phyloP scores from a whole-genome alignment of 1,284 basidiomycete genomes.

The Anthracocystis setariae region DNA sequence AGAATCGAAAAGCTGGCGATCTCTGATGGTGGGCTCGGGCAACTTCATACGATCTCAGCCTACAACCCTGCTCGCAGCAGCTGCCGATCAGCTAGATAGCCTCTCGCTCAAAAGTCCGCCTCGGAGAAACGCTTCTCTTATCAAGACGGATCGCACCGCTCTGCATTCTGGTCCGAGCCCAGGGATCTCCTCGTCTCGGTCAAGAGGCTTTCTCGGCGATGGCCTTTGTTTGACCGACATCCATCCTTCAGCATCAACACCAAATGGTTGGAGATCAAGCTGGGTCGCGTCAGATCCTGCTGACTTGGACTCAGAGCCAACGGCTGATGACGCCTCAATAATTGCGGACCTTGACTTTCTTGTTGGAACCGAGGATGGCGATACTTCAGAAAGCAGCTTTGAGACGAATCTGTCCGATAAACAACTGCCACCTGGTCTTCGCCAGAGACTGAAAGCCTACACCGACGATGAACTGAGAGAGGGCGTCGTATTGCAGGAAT shows the following conservation, averaged over 20 bases:
- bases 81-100: constrained; percentile 18
- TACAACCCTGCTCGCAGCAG: constrained; percentile 19
- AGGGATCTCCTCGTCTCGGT: constrained; percentile 19
- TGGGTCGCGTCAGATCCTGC: background rate
- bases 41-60: constrained; percentile 43
- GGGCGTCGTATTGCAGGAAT: constrained; percentile 37
- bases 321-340: constrained; percentile 31
- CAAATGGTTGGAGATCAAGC: constrained; percentile 4
- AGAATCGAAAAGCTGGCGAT: constrained; percentile 60
- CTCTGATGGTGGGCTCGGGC: constrained; percentile 52
- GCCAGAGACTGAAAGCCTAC: constrained; percentile 17
- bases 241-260: constrained; percentile 5
- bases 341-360: constrained; percentile 53
- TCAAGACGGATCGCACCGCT: constrained; percentile 9
- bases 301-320: constrained; percentile 1
- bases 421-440: constrained; percentile 48
- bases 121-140: constrained; percentile 19
- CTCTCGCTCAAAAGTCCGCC: constrained; percentile 29
- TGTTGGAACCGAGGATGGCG: constrained; percentile 48
- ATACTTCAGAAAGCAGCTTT: constrained; percentile 46
- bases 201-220: constrained; percentile 39
- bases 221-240: constrained; percentile 52
- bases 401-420: constrained; percentile 40
- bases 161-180: background rate
- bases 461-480: constrained; percentile 42